Conservation (phyloP, 495 filamentous ascomycete genomes). For the Penicillium verhagenii region DNA sequence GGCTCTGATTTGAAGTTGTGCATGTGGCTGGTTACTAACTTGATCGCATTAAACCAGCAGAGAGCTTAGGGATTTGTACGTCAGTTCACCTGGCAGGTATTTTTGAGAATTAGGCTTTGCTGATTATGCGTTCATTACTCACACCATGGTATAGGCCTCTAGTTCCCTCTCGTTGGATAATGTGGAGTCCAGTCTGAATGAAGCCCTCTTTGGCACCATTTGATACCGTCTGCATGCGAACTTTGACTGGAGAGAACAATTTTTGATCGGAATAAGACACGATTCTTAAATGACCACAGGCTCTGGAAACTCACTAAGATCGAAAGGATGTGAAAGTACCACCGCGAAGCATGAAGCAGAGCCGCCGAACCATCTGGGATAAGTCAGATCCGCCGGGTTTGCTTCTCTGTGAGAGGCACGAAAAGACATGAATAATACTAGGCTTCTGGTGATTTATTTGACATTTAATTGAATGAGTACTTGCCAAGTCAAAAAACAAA, state of each 20-base stretch:
- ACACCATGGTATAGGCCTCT: constrained; percentile 38
- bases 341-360: constrained; percentile 45
- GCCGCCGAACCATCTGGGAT: constrained; percentile 45
- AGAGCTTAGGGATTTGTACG: constrained; percentile 11
- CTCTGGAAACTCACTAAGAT: constrained; percentile 28
- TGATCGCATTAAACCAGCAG: constrained; percentile 28
- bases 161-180: constrained; percentile 29
- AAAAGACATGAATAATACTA: background rate
- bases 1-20: background rate
- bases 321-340: constrained; percentile 42
- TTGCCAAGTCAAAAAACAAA: background rate
- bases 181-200: constrained; percentile 29
- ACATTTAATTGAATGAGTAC: background rate
- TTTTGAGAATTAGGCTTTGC: no score
- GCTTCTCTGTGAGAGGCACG: constrained; percentile 1
- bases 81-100: no score
- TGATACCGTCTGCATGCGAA: constrained; percentile 32
- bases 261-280: background rate
- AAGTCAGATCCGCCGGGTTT: constrained; percentile 15
- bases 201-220: constrained; percentile 31
- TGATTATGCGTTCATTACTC: constrained; percentile 11
- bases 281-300: no score
- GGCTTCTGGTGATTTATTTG: background rate
- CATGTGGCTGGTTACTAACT: constrained; percentile 17
- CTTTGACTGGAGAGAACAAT: constrained; percentile 22